Evolutionary conservation across 495 filamentous ascomycete species (phyloP).

Genomic region (Podospora conica): DNA sequence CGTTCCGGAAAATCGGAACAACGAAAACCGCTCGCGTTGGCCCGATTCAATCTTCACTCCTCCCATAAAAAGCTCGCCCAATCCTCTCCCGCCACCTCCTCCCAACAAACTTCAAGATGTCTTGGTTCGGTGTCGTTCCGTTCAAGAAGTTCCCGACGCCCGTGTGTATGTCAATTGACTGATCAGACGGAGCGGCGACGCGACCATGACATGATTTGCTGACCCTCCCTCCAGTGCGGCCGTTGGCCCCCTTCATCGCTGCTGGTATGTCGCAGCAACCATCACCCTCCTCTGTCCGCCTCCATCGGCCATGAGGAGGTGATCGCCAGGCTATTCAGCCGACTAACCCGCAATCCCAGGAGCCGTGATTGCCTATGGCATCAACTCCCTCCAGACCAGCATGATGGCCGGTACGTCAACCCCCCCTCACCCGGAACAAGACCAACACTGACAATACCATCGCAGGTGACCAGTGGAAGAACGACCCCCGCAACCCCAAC

Average conservation of each 20-base stretch:
- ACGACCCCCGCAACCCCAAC: slow-evolving; percentile 87
- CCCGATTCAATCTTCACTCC: slow-evolving; percentile 13
- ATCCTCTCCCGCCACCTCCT: slow-evolving; percentile 20
- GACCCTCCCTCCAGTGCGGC: slow-evolving; percentile 57
- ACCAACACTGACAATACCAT: slow-evolving; percentile 19
- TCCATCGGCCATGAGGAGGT: not conserved
- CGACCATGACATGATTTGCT: slow-evolving; percentile 11
- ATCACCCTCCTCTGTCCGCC: not conserved
- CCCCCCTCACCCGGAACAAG: slow-evolving; percentile 6
- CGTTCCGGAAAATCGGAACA: slow-evolving; percentile 7
- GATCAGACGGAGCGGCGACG: slow-evolving; percentile 9
- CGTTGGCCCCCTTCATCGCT: slow-evolving; percentile 85
- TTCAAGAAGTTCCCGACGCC: slow-evolving; percentile 87
- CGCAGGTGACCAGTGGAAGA: slow-evolving; percentile 85
- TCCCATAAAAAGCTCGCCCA: slow-evolving; percentile 22
- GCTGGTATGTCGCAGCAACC: slow-evolving; percentile 71
- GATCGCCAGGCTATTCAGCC: not conserved
- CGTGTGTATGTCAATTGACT: slow-evolving; percentile 60
- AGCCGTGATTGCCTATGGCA: slow-evolving; percentile 74
- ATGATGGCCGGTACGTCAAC: slow-evolving; percentile 64
- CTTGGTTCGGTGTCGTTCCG: slow-evolving; percentile 57
- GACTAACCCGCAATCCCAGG: slow-evolving; percentile 42
- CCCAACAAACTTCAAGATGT: slow-evolving; percentile 53
- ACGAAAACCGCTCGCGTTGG: slow-evolving; percentile 42
- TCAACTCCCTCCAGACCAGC: slow-evolving; percentile 67